Conservation (phyloP, 2,329 filamentous ascomycete species). For the Diaporthe humulicola region DNA sequence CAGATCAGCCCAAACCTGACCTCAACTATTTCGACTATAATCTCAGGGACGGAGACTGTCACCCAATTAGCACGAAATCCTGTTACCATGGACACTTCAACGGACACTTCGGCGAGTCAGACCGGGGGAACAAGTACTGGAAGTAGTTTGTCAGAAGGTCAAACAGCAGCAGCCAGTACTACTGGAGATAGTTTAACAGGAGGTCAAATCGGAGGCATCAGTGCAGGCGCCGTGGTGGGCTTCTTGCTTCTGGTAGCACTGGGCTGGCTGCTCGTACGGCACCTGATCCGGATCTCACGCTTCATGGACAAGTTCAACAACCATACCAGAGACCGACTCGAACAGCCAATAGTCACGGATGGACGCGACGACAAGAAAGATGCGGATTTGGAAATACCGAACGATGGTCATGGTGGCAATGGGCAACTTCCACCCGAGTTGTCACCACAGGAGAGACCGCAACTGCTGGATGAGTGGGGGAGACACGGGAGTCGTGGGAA, state of each 20-base stretch:
- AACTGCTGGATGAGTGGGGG: slow-evolving; percentile 8
- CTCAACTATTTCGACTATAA: background rate
- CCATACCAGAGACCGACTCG: background rate
- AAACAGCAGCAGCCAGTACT: background rate
- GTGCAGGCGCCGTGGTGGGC: slow-evolving; percentile 6
- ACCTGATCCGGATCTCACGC: slow-evolving; percentile 13
- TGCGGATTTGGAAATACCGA: background rate
- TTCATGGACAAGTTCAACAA: slow-evolving; percentile 25
- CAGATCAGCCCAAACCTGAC: background rate
- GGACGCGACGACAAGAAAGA: background rate
- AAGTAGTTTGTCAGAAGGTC: background rate
- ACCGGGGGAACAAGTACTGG: background rate
- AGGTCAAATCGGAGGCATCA: slow-evolving; percentile 11
- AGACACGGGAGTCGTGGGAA: slow-evolving; percentile 6
- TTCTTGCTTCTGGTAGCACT: slow-evolving; percentile 5
- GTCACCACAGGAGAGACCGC: slow-evolving; percentile 21
- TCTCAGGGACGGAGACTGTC: background rate
- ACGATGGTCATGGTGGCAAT: background rate
- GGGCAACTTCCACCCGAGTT: background rate
- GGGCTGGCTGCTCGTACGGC: background rate
- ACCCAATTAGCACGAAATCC: background rate
- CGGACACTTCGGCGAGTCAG: background rate
- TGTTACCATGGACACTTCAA: background rate
- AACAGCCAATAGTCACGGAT: background rate
- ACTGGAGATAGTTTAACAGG: background rate